These are phyloP conservation scores for Rhizopus arrhizus DNA, from an alignment of 371 early-diverging fungal species.

Conservation along the genomic window DNA sequence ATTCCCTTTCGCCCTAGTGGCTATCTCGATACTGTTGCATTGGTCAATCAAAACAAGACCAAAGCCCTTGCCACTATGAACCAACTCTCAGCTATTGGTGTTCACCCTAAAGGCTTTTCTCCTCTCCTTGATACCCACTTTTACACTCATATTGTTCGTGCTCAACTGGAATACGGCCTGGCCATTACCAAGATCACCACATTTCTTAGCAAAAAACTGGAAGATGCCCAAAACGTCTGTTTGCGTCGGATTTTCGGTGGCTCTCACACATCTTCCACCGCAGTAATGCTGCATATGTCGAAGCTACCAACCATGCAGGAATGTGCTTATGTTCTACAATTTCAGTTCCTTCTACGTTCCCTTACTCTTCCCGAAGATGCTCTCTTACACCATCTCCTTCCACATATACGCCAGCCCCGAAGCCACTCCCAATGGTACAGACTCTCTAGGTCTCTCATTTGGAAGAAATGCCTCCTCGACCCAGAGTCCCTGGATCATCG, in stretches of 20 bases:
- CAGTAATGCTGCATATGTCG: slow-evolving; percentile 9
- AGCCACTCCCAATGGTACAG: background rate
- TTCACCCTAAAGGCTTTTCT: background rate
- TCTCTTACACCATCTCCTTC: slow-evolving; percentile 2
- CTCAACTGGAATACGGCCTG: slow-evolving; percentile 20
- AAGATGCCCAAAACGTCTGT: slow-evolving; percentile 6
- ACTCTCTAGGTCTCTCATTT: background rate
- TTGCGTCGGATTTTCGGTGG: slow-evolving; percentile 5
- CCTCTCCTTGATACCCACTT: background rate
- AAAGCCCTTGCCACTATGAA: slow-evolving; percentile 1
- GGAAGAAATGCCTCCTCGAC: background rate
- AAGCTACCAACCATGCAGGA: slow-evolving; percentile 11
- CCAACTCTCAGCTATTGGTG: slow-evolving; percentile 2
- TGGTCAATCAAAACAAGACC: background rate
- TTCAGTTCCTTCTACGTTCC: background rate
- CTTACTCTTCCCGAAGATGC: slow-evolving; percentile 1
- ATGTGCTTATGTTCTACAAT: background rate
- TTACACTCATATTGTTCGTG: slow-evolving; percentile 4
- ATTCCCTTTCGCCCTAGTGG: slow-evolving; percentile 1
- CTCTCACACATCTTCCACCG: background rate
- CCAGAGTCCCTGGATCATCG: too few species aligned
- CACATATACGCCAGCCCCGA: background rate
- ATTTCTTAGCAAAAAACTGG: background rate
- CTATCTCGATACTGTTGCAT: background rate
- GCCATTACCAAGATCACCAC: slow-evolving; percentile 4